Percentiles rank a stretch among this genome's conserved stretches.
These are phyloP conservation scores for Themeda triandra DNA, from an alignment of 176 grass and related monocot species.

Conservation along the genomic window DNA sequence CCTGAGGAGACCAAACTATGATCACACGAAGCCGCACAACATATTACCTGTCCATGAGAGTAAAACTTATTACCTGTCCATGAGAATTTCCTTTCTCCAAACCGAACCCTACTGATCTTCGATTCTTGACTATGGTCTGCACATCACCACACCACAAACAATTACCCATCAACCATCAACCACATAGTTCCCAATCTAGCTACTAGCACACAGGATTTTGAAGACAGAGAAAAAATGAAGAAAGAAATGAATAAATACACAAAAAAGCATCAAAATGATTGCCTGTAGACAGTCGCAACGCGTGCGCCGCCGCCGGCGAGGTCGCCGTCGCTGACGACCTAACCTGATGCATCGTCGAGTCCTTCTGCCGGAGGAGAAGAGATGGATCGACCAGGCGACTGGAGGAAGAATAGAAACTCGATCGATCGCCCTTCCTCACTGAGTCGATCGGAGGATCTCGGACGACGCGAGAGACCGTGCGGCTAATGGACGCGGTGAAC, in stretches of 20 bases:
- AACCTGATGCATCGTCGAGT: background rate
- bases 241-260: background rate
- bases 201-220: background rate
- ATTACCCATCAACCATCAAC: background rate
- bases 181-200: background rate
- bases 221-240: too few relatives aligned
- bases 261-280: background rate
- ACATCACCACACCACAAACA: slow-evolving; percentile 15
- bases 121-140: background rate
- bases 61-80: slow-evolving; percentile 41
- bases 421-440: background rate
- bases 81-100: background rate
- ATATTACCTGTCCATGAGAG: slow-evolving; percentile 21
- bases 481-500: background rate
- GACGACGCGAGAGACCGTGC: background rate
- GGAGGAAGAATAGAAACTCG: too few relatives aligned
- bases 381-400: too few relatives aligned
- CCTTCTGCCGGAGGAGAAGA: background rate
- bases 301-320: background rate
- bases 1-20: background rate
- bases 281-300: slow-evolving; percentile 11
- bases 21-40: background rate
- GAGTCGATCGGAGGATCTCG: background rate
- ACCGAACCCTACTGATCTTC: background rate
- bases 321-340: background rate